A percentile compares a stretch with the other conserved stretches of the same genome.
Evolutionary conservation across 1,284 basidiomycete species (phyloP).

Genomic region (Chiua sp.): DNA sequence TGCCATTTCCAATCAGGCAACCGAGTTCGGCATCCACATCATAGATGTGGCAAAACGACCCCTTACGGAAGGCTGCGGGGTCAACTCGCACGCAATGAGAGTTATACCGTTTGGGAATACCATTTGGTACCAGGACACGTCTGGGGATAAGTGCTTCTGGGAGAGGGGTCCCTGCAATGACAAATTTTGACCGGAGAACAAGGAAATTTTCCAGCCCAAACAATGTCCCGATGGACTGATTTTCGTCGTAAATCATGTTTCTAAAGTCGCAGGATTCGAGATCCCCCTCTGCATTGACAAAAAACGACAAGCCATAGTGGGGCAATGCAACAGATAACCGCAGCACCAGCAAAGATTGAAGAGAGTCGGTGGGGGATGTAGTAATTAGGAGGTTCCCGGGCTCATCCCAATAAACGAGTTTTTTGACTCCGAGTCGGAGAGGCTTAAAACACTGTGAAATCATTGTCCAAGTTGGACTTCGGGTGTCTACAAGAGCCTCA

Average conservation of each 20-base stretch:
- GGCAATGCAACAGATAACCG: conserved; percentile 45
- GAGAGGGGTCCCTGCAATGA: too few species aligned
- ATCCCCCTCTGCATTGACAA: conserved; percentile 22
- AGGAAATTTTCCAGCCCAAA: conserved; percentile 41
- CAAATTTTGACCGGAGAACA: conserved; percentile 31
- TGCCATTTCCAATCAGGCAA: conserved; percentile 38
- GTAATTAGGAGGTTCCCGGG: conserved; percentile 10
- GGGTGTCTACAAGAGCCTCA: conserved; percentile 31
- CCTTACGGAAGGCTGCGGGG: too few species aligned
- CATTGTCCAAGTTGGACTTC: conserved; percentile 34
- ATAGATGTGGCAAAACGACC: conserved; percentile 34
- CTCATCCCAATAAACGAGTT: conserved; percentile 19
- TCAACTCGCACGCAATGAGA: background rate
- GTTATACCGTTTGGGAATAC: too few species aligned
- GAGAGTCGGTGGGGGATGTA: background rate
- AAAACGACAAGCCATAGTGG: conserved; percentile 32
- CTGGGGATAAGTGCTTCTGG: too few species aligned
- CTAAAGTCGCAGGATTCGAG: conserved; percentile 11
- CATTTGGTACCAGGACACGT: conserved; percentile 3
- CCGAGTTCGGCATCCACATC: conserved; percentile 44
- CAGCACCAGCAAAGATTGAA: too few species aligned
- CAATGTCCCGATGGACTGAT: conserved; percentile 25
- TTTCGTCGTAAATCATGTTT: conserved; percentile 22
- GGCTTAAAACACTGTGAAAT: conserved; percentile 29
- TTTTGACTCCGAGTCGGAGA: too few species aligned